phyloP scores from a whole-genome alignment of 2,329 filamentous ascomycete species.

The Hymenoscyphus salicellus region DNA sequence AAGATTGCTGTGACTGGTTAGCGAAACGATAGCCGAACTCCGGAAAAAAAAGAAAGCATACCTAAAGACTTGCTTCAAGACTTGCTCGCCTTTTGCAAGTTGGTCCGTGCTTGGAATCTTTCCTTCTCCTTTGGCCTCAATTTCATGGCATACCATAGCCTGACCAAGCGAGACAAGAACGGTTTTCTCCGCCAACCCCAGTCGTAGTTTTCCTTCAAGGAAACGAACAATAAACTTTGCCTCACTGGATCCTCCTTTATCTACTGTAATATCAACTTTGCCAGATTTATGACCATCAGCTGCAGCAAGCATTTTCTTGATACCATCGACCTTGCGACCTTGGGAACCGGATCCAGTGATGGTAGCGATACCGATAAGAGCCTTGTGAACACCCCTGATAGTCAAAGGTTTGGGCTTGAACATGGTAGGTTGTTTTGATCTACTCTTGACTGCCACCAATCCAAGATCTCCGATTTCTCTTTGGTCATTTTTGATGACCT shows the following conservation, averaged over 20 bases:
- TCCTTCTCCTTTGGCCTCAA: constrained; percentile 58
- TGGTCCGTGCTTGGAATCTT: constrained; percentile 71
- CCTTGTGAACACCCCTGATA: constrained; percentile 80
- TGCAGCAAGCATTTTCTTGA: constrained; percentile 93
- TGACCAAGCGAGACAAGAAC: constrained; percentile 88
- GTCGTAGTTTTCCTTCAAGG: constrained; percentile 86
- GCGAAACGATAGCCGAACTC: constrained; percentile 12
- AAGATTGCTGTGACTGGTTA: constrained; percentile 66
- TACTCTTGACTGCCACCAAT: constrained; percentile 90
- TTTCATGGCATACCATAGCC: constrained; percentile 81
- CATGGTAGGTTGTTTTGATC: constrained; percentile 94
- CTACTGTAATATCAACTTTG: constrained; percentile 84
- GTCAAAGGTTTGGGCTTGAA: constrained; percentile 94
- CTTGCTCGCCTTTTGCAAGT: constrained; percentile 77
- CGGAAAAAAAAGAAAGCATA: constrained; percentile 38
- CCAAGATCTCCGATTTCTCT: constrained; percentile 95
- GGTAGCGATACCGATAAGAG: constrained; percentile 83
- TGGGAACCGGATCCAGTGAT: constrained; percentile 84
- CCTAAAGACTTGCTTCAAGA: constrained; percentile 89
- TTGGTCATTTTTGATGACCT: constrained; percentile 91
- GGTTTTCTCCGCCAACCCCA: constrained; percentile 89
- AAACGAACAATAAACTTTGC: constrained; percentile 93
- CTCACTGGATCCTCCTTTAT: constrained; percentile 92
- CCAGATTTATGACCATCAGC: constrained; percentile 71
- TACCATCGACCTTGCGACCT: constrained; percentile 83